Conservation (phyloP, 2,329 filamentous ascomycete species). For the Colletotrichum musae region DNA sequence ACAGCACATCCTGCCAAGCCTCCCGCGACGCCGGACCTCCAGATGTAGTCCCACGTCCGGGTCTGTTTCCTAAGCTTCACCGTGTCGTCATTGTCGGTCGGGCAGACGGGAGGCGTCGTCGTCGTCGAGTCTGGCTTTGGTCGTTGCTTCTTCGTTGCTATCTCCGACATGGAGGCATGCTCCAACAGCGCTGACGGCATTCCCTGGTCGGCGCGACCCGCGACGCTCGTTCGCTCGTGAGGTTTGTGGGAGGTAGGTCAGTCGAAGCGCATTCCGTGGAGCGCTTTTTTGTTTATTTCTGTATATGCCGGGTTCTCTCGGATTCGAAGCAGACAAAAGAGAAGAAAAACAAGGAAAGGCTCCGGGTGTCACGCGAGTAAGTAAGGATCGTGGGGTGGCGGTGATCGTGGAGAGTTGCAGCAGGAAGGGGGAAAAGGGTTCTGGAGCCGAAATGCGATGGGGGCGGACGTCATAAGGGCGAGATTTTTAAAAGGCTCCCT, state of each 20-base stretch:
- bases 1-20: constrained; percentile 94
- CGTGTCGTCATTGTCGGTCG: constrained; percentile 65
- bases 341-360: background rate
- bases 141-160: constrained; percentile 54
- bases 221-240: constrained; percentile 23
- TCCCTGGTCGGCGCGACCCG: constrained; percentile 50
- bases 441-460: constrained; percentile 38
- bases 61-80: constrained; percentile 63
- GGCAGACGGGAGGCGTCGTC: constrained; percentile 58
- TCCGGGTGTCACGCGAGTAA: constrained; percentile 1
- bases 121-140: constrained; percentile 47
- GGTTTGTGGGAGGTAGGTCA: background rate
- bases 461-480: constrained; percentile 40
- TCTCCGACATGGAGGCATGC: constrained; percentile 72
- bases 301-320: background rate
- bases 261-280: background rate
- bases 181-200: constrained; percentile 70
- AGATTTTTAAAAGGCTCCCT: constrained; percentile 40
- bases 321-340: background rate
- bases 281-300: background rate
- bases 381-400: constrained; percentile 33
- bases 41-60: constrained; percentile 85
- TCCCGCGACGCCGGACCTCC: constrained; percentile 87
- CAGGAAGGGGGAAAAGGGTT: constrained; percentile 32
- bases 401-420: constrained; percentile 37